Conservation (phyloP, 2,329 filamentous ascomycete species). For the Fusarium sp. region DNA sequence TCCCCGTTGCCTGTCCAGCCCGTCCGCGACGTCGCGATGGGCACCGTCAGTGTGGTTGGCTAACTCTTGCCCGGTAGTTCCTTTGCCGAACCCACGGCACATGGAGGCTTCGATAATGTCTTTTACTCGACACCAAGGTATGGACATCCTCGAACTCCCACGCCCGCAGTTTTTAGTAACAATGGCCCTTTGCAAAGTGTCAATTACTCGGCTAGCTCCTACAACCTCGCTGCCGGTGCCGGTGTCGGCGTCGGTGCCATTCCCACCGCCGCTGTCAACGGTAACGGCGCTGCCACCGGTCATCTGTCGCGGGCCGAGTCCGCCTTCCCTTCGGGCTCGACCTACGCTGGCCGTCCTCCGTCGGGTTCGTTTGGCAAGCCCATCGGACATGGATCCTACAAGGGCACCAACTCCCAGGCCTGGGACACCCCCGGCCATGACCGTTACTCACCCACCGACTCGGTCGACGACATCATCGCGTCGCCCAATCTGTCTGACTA, state of each 20-base stretch:
- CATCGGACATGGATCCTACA: slow-evolving; percentile 50
- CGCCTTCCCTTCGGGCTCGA: slow-evolving; percentile 50
- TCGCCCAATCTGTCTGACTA: slow-evolving; percentile 69
- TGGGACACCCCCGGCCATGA: slow-evolving; percentile 55
- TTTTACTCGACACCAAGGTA: slow-evolving; percentile 52
- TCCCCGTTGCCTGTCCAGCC: slow-evolving; percentile 8
- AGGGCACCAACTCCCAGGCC: slow-evolving; percentile 52
- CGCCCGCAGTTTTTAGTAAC: slow-evolving; percentile 45
- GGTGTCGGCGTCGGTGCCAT: slow-evolving; percentile 39
- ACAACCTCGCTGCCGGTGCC: slow-evolving; percentile 39
- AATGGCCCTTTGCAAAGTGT: slow-evolving; percentile 50
- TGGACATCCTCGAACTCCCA: slow-evolving; percentile 40
- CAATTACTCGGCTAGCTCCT: slow-evolving; percentile 52
- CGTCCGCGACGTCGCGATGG: not conserved
- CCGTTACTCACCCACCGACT: slow-evolving; percentile 64
- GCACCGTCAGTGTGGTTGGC: slow-evolving; percentile 23
- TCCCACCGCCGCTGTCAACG: slow-evolving; percentile 34
- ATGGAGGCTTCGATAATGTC: slow-evolving; percentile 49
- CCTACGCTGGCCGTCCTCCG: slow-evolving; percentile 54
- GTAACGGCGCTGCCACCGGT: slow-evolving; percentile 46
- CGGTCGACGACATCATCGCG: slow-evolving; percentile 64
- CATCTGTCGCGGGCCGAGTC: slow-evolving; percentile 52
- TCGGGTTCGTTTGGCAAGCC: slow-evolving; percentile 51
- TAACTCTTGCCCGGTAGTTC: slow-evolving; percentile 45
- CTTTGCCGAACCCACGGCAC: slow-evolving; percentile 45